Base-by-base conservation (phyloP, 805 yeast species). In the Allodekkera sacchari region DNA sequence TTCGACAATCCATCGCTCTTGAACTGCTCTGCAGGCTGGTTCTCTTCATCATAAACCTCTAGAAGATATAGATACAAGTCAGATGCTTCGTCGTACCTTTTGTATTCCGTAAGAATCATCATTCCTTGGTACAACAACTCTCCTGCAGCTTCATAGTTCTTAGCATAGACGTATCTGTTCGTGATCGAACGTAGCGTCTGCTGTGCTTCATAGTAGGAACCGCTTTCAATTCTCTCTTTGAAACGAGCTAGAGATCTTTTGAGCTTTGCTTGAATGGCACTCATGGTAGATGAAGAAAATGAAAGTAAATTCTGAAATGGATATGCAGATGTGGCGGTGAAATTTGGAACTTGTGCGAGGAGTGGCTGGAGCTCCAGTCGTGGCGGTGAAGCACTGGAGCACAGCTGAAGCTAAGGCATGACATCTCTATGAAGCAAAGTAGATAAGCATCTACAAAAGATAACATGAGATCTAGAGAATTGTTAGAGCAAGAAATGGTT, bases 151-250 rank as follows among this genome's bases (percentile, higher is more conserved):
- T 57, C 61, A 52, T 69, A 83, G 37, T 79, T 74, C 38, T 74
- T 74, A 16, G 76, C 52, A 41, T 83, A 74, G 26, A 82, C 79
- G 49, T 83, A 81, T 50, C 98, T 68, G 43, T 87, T 87, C 25
- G 83, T 83, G 33, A 89, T 82, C 5, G 97, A 85, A 48, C 96
- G 66, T 31, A 92, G 67, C 0, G 95, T 88, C 56, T 92, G 97
- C 53, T 89, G 96, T 0, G 97, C 97, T 53, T 92, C 98, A 53
- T 89, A 89, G 59, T 68, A 85, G 34, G 87, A 82, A 3, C 83
- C 84, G 30, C 68, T 68, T 31, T 68, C 71, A 41, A 89, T 79
- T 46, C 82, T 53, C 27, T 64, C 68, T 48, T 77, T 72, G 59
- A 80, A 81, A 42, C 92, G 62, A 15, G 66, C 73, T 27, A 80